A percentile compares a stretch with the other conserved stretches of the same genome.
These are phyloP conservation scores for Nicotiana paniculata DNA, from an alignment of 257 asterid genomes.

Conservation along the genomic window DNA sequence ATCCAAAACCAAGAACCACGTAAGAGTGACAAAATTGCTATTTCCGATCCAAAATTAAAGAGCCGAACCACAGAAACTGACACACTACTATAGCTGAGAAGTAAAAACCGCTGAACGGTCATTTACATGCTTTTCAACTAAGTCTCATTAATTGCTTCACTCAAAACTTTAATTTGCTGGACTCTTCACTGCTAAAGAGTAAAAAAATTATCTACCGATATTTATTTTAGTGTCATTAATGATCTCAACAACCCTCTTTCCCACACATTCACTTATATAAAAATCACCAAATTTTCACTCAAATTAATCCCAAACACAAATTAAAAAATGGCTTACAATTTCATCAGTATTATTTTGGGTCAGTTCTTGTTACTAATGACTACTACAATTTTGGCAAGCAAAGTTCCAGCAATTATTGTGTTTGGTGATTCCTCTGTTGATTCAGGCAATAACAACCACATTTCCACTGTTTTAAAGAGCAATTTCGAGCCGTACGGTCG, in stretches of 20 bases:
- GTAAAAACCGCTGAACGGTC: not conserved
- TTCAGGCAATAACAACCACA: constrained; percentile 79
- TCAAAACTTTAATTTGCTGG: too few species aligned
- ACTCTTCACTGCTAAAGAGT: not conserved
- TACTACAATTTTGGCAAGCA: constrained; percentile 1
- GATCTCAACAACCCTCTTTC: not conserved
- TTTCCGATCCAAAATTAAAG: not conserved
- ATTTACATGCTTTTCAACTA: not conserved
- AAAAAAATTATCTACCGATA: not conserved
- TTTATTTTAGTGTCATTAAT: not conserved
- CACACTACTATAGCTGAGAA: not conserved
- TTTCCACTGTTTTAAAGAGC: constrained; percentile 69
- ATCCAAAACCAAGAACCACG: not conserved
- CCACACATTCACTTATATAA: not conserved
- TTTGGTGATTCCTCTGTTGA: constrained; percentile 92
- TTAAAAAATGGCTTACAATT: not conserved
- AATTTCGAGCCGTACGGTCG: constrained; percentile 89
- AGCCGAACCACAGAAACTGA: not conserved
- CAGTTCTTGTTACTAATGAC: not conserved
- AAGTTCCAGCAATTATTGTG: constrained; percentile 76
- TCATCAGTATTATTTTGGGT: not conserved
- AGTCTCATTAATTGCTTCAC: not conserved
- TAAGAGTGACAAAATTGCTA: not conserved
- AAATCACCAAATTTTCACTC: not conserved
- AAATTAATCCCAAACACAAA: not conserved